These are phyloP conservation scores for Cenchrus purpureus DNA, from an alignment of 176 grass and related monocot genomes.

Conservation along the genomic window DNA sequence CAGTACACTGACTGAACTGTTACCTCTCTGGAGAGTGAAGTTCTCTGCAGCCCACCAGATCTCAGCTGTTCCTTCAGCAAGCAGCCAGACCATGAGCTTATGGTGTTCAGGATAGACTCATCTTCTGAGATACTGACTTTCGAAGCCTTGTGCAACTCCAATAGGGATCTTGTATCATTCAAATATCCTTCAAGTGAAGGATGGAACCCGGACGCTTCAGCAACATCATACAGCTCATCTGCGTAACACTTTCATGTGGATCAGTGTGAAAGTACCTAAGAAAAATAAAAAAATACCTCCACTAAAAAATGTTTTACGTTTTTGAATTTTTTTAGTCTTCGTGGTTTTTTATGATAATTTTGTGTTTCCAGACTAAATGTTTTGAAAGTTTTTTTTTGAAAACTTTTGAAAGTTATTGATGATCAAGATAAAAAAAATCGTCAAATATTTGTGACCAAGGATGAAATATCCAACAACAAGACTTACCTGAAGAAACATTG, in stretches of 20 bases:
- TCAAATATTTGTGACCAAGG: neutral
- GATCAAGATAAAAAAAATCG: neutral
- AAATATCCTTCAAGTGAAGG: slow-evolving; percentile 55
- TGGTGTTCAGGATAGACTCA: slow-evolving; percentile 52
- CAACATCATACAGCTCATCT: slow-evolving; percentile 54
- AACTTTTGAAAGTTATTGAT: neutral
- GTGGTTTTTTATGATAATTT: no score
- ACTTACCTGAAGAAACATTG: slow-evolving; percentile 63
- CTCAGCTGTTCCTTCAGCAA: slow-evolving; percentile 54
- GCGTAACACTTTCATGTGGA: neutral
- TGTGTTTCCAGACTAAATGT: no score
- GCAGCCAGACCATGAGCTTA: slow-evolving; percentile 58
- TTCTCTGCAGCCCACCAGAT: neutral
- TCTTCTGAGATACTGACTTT: slow-evolving; percentile 51
- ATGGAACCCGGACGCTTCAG: slow-evolving; percentile 39
- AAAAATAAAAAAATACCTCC: neutral
- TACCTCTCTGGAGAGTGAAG: slow-evolving; percentile 51
- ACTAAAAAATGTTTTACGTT: neutral
- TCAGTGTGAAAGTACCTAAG: neutral
- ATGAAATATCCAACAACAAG: neutral
- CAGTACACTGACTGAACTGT: neutral
- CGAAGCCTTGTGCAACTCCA: slow-evolving; percentile 79
- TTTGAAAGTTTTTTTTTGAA: no score
- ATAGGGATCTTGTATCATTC: slow-evolving; percentile 55
- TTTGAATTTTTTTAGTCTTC: neutral